Evolutionary conservation across 805 yeast genomes (phyloP), one percentile per base, ranked within the genome.

Genomic region (Peterozyma xylosa): DNA sequence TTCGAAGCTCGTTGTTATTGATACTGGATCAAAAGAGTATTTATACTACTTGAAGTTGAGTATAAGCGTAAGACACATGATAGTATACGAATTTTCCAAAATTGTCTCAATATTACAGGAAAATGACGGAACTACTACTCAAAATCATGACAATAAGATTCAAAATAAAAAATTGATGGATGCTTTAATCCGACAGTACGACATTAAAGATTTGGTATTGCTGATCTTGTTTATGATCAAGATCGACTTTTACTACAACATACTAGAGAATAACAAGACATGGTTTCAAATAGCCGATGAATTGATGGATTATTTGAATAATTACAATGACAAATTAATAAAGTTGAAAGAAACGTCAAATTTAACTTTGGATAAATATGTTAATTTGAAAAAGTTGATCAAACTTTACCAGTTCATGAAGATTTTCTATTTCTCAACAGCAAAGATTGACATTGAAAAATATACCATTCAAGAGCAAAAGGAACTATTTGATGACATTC

Each of bases 401-500:
- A 41, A 48, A 18, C 61, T 64, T 71, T 54, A 59, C 48, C 46
- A 62, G 56, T 49, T 59, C 39, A 50, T 64, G 48, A 53, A 59
- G 47, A 51, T 67, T 13, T 66, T 71, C 42, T 76, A 61, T 52
- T 68, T 61, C 46, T 67, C 78, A 11, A 74, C 81, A 1, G 73
- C 74, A 35, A 62, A 72, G 1, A 69, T 76, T 35, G 76, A 72
- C 51, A 51, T 64, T 11, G 64, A 67, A 47, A 71, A 73, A 50
- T 76, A 74, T 52, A 52, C 64, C 18, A 68, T 76, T 3, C 33
- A 37, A 5, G 30, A 45, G n/a, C 49, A 53, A 30, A 68, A 62
- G 10, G 60, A 55, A 33, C 68, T 70, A n/a, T 73, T 71, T 49
- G 68, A 67, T 47, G 81, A 75, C 51, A 56, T 69, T 30, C 37